Evolutionary conservation across 164 flowering plant genomes (phyloP).

Genomic region (Warburgia ugandensis): DNA sequence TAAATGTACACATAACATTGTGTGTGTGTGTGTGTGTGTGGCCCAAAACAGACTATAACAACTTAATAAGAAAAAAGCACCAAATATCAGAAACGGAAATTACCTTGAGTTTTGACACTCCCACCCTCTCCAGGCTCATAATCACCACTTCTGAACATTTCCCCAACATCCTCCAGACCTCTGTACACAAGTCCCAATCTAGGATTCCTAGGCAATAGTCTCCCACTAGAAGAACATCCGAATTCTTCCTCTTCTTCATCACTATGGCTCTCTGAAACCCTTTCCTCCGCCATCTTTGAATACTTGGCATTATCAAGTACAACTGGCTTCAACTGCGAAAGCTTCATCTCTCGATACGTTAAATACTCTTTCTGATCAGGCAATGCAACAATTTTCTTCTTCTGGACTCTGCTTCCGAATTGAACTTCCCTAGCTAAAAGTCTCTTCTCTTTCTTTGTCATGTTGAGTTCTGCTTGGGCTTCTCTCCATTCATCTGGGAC

Average conservation of each 20-base stretch:
- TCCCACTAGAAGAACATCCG: slow-evolving; percentile 13
- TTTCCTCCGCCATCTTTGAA: slow-evolving; percentile 9
- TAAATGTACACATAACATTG: too few relatives aligned
- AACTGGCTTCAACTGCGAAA: slow-evolving; percentile 51
- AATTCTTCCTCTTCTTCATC: slow-evolving; percentile 8
- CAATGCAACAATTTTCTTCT: slow-evolving; percentile 31
- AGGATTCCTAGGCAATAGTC: slow-evolving; percentile 68
- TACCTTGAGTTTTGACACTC: slow-evolving; percentile 37
- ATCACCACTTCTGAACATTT: slow-evolving; percentile 48
- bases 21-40: too few relatives aligned
- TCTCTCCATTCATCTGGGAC: slow-evolving; percentile 71
- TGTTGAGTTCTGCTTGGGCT: slow-evolving; percentile 49
- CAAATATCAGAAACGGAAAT: background rate
- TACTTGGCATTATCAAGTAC: slow-evolving; percentile 50
- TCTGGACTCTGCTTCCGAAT: slow-evolving; percentile 44
- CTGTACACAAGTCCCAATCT: slow-evolving; percentile 64
- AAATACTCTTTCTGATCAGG: slow-evolving; percentile 34
- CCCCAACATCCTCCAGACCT: slow-evolving; percentile 53
- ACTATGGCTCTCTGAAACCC: too few relatives aligned
- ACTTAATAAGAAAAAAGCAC: background rate
- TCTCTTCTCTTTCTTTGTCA: slow-evolving; percentile 78
- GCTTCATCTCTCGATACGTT: slow-evolving; percentile 35
- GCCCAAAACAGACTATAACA: too few relatives aligned
- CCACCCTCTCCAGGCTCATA: slow-evolving; percentile 46
- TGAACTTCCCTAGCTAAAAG: slow-evolving; percentile 51